Evolutionary conservation across 257 asterid species (phyloP).

Genomic region (Echium plantagineum): DNA sequence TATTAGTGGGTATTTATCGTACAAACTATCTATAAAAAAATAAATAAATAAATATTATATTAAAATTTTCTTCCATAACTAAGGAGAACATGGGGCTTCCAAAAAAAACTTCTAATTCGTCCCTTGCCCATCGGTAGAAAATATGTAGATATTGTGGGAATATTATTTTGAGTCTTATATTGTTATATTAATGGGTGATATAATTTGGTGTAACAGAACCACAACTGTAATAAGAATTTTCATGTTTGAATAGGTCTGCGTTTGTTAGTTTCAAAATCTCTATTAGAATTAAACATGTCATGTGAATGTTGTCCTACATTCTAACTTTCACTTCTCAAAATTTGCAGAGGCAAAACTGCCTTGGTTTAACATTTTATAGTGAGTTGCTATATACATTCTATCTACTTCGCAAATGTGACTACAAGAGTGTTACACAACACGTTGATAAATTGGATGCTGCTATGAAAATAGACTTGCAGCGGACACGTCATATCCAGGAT

Average conservation of each 20-base stretch:
- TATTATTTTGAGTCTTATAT: neutral
- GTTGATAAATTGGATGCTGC: conserved; percentile 77
- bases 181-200: neutral
- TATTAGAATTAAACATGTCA: conserved; percentile 8
- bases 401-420: conserved; percentile 85
- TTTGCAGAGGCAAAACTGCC: conserved; percentile 68
- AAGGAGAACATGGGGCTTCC: no score
- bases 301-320: conserved; percentile 14
- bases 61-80: no score
- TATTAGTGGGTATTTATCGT: no score
- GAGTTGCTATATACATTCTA: conserved; percentile 90
- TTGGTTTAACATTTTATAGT: conserved; percentile 63
- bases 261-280: neutral
- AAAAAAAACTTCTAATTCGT: no score
- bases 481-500: conserved; percentile 50
- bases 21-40: no score
- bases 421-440: conserved; percentile 76
- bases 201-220: neutral
- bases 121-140: no score
- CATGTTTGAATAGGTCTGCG: neutral
- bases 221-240: neutral
- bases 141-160: no score
- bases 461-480: conserved; percentile 73
- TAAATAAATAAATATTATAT: no score
- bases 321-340: conserved; percentile 15